Evolutionary conservation across 345 rosid genomes (phyloP), one percentile per base, ranked within the genome.

Genomic region (Citrus sp.): DNA sequence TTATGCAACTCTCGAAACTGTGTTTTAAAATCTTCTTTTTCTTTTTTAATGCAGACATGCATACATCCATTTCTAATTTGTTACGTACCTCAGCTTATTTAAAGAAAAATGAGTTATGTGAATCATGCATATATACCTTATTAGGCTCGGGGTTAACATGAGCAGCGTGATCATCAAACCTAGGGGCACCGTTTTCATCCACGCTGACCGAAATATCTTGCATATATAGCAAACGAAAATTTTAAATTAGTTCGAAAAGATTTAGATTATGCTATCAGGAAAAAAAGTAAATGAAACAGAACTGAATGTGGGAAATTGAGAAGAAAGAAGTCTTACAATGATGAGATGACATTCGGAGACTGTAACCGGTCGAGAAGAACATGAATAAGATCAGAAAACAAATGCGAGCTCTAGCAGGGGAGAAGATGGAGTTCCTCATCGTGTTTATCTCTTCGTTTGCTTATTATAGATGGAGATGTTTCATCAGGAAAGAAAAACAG

Each of bases 101-200:
- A 9, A 40, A 9, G 46, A 40, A 40, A 40, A 46, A 12, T 13
- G 14, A 13, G 51, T 46, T 46, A 13, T 1, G 18, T 46, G 5
- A 46, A 46, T 46, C 18, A 3, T 81, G 25, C 51, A 38, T 32
- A 32, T 32, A 32, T 70, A 61, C 86, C 85, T 85, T 3, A 46
- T 46, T 46, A 46, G 51, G 51, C 51, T 12, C 19, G 0, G 22
- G 58, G 22, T 54, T 18, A 54, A 1, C 58, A 18, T 54, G 22
- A 18, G 58, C 58, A 54, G 58, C 58, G 6, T 54, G 58, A 54
- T 54, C 21, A 54, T 18, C 58, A 54, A 54, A 2, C 58, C 22
- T 18, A 54, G 58, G 18, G 22, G 21, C 56, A 55, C 62, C 64
- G 22, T 72, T 72, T 19, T 69, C 77, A 19, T 21, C 72, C 30